Evolutionary conservation across 495 filamentous ascomycete genomes (phyloP), one percentile per base, ranked within the genome.

Genomic region (Oidiodendron maius): DNA sequence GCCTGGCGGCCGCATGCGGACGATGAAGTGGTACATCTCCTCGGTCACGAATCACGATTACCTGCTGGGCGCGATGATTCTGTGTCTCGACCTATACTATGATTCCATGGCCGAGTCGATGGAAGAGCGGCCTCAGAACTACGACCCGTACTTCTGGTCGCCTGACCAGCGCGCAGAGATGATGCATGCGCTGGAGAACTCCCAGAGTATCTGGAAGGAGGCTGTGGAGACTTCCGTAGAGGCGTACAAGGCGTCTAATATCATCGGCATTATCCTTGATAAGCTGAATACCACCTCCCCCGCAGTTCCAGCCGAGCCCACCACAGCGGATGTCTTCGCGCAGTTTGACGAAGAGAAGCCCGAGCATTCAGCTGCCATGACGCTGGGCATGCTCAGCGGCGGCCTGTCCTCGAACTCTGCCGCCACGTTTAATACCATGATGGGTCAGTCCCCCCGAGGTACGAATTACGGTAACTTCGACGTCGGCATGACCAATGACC

Each of bases 61-160:
- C 56, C 67, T 95, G 12, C 81, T 94, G 15, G 89, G 87, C 1
- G 85, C 87, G 2, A 96, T 95, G 88, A 81, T 95, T 47, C 75
- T 97, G 16, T 83, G 82, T 54, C 70, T 95, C 24, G 89, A 94
- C 52, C 70, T 96, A 26, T 72, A 78, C 49, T 72, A 69, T 53
- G 73, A 78, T 46, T 32, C 49, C 10, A 36, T 61, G 5, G 40
- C 58, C 4, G 54, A 52, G 34, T 44, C 54, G 2, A 25, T 53
- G 18, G 6, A 44, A 22, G 51, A 52, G n/a, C 40, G 28, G 52
- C 64, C 45, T 68, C 75, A n/a, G 66, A 65, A 50, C 24, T 45
- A 54, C 15, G 77, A 82, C 55, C 61, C 71, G 11, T 80, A 78
- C 57, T 80, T 79, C 37, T 93, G 82, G 81, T 83, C 79, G 9